Conservation (phyloP, 805 yeast species). For the Hanseniaspora pseudoguilliermondii region DNA sequence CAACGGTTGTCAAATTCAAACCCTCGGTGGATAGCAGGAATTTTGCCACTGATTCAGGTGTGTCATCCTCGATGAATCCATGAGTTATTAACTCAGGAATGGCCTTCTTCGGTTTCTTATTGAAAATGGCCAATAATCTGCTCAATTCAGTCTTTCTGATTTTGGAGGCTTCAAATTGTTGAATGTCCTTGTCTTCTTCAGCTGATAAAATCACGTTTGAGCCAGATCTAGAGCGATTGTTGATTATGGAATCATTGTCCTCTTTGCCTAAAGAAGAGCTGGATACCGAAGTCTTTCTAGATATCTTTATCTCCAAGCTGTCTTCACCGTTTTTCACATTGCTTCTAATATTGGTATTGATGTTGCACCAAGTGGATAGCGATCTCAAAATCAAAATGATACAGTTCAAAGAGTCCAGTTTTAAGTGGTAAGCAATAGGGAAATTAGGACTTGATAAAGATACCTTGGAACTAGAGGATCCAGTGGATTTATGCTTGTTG, state of each 20-base stretch:
- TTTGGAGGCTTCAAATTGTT: conserved; percentile 74
- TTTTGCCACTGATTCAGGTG: conserved; percentile 58
- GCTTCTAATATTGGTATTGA: conserved; percentile 20
- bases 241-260: not conserved
- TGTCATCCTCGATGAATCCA: conserved; percentile 48
- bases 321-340: not conserved
- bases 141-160: conserved; percentile 68
- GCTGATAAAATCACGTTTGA: not conserved
- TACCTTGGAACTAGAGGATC: not conserved
- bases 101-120: conserved; percentile 75
- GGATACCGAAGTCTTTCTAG: conserved; percentile 14
- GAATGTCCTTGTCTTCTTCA: conserved; percentile 42
- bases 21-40: conserved; percentile 66
- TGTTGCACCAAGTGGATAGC: conserved; percentile 75
- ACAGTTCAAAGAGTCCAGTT: conserved; percentile 66
- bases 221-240: not conserved
- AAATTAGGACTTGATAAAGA: conserved; percentile 26
- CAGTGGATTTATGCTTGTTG: not conserved
- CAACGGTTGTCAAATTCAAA: conserved; percentile 69
- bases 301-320: conserved; percentile 11
- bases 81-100: conserved; percentile 46
- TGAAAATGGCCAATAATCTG: conserved; percentile 68
- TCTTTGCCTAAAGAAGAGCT: conserved; percentile 14
- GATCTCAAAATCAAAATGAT: conserved; percentile 74
- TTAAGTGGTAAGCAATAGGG: conserved; percentile 74